A percentile compares a stretch with the other conserved stretches of the same genome.
Conservation (phyloP, 192 early-diverging fungal species). For the Geranomyces variabilis region DNA sequence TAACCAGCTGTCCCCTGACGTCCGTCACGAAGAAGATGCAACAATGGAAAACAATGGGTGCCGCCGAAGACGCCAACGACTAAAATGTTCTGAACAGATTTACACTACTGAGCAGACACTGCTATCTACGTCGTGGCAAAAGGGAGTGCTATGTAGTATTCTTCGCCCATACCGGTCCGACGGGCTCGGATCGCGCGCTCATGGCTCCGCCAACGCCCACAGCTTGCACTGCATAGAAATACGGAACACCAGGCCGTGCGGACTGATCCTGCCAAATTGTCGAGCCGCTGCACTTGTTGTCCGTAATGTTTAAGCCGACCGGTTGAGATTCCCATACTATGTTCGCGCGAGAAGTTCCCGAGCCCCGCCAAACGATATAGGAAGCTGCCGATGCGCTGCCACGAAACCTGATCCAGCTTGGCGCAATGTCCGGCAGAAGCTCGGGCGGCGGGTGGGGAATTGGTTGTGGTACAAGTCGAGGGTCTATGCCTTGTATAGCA, state of each 20-base stretch:
- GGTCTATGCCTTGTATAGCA: background rate
- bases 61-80: too few species aligned
- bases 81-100: too few species aligned
- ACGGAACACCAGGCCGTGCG: slow-evolving; percentile 2
- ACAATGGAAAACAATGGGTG: too few species aligned
- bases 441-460: slow-evolving; percentile 11
- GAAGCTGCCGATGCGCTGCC: slow-evolving; percentile 28
- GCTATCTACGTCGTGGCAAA: too few species aligned
- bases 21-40: too few species aligned
- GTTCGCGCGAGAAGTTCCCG: background rate
- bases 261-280: slow-evolving; percentile 13
- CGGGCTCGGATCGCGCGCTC: slow-evolving; percentile 5
- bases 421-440: slow-evolving; percentile 16
- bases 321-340: slow-evolving; percentile 16
- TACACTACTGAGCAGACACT: too few species aligned
- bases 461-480: slow-evolving; percentile 3
- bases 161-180: slow-evolving; percentile 17
- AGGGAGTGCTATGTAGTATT: too few species aligned
- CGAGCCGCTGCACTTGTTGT: slow-evolving; percentile 14
- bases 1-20: too few species aligned
- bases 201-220: slow-evolving; percentile 23
- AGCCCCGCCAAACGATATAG: slow-evolving; percentile 21
- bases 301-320: slow-evolving; percentile 10
- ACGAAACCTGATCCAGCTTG: slow-evolving; percentile 9
- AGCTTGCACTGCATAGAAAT: slow-evolving; percentile 27